A percentile compares a stretch with the other conserved stretches of the same genome.
These are phyloP conservation scores for Blepharisma stoltei DNA, from an alignment of 73 alveolate species.

Conservation along the genomic window DNA sequence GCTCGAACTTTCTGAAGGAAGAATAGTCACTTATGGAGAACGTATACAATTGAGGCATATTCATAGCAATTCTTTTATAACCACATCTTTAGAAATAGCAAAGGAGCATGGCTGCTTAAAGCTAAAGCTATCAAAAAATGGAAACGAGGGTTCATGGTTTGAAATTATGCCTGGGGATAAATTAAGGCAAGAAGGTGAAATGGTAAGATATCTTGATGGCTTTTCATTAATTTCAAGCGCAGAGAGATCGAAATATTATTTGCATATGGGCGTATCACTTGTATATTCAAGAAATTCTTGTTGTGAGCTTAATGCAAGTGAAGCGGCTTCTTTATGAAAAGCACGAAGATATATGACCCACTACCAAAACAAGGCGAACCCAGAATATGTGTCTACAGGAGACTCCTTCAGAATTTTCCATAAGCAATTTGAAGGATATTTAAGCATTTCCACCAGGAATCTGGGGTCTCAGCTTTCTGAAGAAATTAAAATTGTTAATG, in stretches of 20 bases:
- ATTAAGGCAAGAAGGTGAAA: slow-evolving; percentile 25
- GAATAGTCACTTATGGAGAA: slow-evolving; percentile 27
- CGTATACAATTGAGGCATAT: slow-evolving; percentile 25
- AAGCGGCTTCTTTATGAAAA: not conserved
- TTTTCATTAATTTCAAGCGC: not conserved
- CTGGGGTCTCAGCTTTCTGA: not conserved
- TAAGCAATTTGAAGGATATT: not conserved
- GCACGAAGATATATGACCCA: not conserved
- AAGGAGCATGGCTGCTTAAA: slow-evolving; percentile 29
- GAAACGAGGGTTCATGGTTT: slow-evolving; percentile 1
- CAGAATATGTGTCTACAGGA: slow-evolving; percentile 13
- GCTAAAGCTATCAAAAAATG: not conserved
- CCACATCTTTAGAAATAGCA: slow-evolving; percentile 1
- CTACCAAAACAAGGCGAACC: not conserved
- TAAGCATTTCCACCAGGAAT: slow-evolving; percentile 9
- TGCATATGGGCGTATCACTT: slow-evolving; percentile 21
- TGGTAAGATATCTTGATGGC: not conserved
- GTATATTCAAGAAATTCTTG: not conserved
- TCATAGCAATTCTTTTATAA: slow-evolving; percentile 26
- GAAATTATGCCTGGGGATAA: slow-evolving; percentile 23
- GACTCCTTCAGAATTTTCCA: slow-evolving; percentile 2
- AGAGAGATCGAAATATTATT: not conserved
- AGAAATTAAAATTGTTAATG: no score
- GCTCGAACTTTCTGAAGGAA: not conserved
- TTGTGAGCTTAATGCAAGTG: slow-evolving; percentile 29